Percentiles rank a stretch among this genome's conserved stretches.
Evolutionary conservation across 2,329 filamentous ascomycete genomes (phyloP).

Genomic region (Botryotinia calthae): DNA sequence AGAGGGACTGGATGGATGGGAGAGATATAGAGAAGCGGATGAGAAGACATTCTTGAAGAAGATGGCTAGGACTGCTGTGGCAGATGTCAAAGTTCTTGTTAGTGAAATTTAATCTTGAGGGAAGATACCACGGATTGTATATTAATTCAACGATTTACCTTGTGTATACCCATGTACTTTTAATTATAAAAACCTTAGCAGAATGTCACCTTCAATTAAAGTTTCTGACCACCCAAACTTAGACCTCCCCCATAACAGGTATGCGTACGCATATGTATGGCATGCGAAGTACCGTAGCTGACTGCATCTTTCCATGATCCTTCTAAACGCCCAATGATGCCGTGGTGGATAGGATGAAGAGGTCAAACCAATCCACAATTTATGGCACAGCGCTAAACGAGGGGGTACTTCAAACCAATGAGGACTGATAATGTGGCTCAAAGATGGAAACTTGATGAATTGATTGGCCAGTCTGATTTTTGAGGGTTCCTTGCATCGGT

Average conservation of each 20-base stretch:
- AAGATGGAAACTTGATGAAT: not conserved
- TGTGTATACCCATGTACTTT: not conserved
- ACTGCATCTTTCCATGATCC: not conserved
- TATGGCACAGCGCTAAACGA: not conserved
- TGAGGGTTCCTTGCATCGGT: not conserved
- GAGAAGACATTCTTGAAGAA: slow-evolving; percentile 83
- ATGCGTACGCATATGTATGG: not conserved
- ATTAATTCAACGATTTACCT: not conserved
- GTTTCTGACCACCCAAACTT: not conserved
- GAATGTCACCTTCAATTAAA: not conserved
- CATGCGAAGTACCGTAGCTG: not conserved
- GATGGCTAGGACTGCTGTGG: slow-evolving; percentile 76
- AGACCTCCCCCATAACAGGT: not conserved
- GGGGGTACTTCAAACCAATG: not conserved
- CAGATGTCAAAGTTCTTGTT: slow-evolving; percentile 53
- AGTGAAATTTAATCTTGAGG: slow-evolving; percentile 25
- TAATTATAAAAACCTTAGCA: not conserved
- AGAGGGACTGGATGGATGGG: slow-evolving; percentile 83
- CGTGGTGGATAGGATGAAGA: not conserved
- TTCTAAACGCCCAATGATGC: slow-evolving; percentile 1
- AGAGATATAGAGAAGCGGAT: slow-evolving; percentile 81
- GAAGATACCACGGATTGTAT: not conserved
- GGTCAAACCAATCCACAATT: not conserved
- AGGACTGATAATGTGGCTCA: not conserved
- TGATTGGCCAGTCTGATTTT: not conserved